These are phyloP conservation scores for Licmophora abbreviata DNA, from an alignment of 108 stramenopile genomes.

Conservation along the genomic window DNA sequence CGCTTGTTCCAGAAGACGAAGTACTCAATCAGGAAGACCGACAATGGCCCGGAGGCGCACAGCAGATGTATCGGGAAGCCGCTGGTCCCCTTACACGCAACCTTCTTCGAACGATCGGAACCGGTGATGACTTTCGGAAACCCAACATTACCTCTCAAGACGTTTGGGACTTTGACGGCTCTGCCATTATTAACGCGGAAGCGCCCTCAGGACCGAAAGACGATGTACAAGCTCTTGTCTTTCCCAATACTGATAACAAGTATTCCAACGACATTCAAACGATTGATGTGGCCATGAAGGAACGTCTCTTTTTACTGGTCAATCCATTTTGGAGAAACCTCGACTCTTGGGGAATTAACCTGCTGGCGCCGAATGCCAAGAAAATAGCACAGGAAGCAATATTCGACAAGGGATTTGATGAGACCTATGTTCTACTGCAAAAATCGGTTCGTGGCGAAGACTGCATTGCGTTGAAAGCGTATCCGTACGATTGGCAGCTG, in stretches of 20 bases:
- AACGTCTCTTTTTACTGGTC: slow-evolving; percentile 53
- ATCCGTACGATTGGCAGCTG: slow-evolving; percentile 85
- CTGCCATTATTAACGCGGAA: slow-evolving; percentile 54
- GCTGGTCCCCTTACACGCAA: slow-evolving; percentile 46
- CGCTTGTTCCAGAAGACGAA: slow-evolving; percentile 46
- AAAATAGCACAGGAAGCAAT: slow-evolving; percentile 58
- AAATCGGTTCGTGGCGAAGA: slow-evolving; percentile 69
- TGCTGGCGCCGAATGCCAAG: slow-evolving; percentile 68
- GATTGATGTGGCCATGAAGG: slow-evolving; percentile 39
- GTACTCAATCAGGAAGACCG: slow-evolving; percentile 40
- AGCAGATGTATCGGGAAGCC: slow-evolving; percentile 80
- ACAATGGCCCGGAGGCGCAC: slow-evolving; percentile 77
- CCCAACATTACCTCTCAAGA: slow-evolving; percentile 56
- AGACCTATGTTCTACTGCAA: slow-evolving; percentile 54
- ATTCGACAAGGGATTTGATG: slow-evolving; percentile 48
- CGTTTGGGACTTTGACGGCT: slow-evolving; percentile 86
- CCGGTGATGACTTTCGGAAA: background rate
- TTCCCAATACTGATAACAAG: slow-evolving; percentile 76
- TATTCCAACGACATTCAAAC: slow-evolving; percentile 68
- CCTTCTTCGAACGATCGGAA: slow-evolving; percentile 11
- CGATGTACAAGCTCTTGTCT: slow-evolving; percentile 69
- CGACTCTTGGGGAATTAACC: slow-evolving; percentile 77
- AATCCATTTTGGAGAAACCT: slow-evolving; percentile 84
- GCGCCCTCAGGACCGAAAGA: slow-evolving; percentile 31
- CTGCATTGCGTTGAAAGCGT: slow-evolving; percentile 71